These are phyloP conservation scores for Penicillium cinerascens DNA, from an alignment of 495 filamentous ascomycete species.

Conservation along the genomic window DNA sequence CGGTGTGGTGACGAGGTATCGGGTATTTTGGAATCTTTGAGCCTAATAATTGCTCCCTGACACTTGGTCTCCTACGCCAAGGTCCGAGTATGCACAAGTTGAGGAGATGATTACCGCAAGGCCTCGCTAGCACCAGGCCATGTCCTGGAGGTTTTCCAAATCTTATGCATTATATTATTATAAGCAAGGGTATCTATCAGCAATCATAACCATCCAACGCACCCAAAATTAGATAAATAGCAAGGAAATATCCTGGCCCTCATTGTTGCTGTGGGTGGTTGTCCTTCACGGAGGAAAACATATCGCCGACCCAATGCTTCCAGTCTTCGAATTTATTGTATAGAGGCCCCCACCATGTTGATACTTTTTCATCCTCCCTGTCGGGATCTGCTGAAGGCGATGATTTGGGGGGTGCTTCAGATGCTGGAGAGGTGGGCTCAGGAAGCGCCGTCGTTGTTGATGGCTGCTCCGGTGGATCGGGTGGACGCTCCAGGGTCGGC, in stretches of 20 bases:
- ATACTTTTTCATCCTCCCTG: conserved; percentile 23
- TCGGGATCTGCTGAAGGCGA: conserved; percentile 16
- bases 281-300: conserved; percentile 35
- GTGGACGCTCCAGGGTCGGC: conserved; percentile 30
- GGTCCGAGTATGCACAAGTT: neutral
- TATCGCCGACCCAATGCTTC: conserved; percentile 38
- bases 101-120: neutral
- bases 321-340: conserved; percentile 34
- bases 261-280: conserved; percentile 19
- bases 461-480: conserved; percentile 33
- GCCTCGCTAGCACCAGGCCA: neutral
- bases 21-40: too few relatives aligned
- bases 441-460: conserved; percentile 2
- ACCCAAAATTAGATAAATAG: conserved; percentile 4
- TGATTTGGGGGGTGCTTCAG: conserved; percentile 3
- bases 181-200: conserved; percentile 22
- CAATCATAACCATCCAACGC: conserved; percentile 1
- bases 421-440: conserved; percentile 14
- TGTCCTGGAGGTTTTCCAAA: neutral
- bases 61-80: too few relatives aligned
- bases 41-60: too few relatives aligned
- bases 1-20: too few relatives aligned
- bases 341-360: conserved; percentile 33
- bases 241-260: neutral
- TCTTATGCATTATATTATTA: conserved; percentile 2